A percentile compares a stretch with the other conserved stretches of the same genome.
These are phyloP conservation scores for Escallonia rubra DNA, from an alignment of 129 eudicot genomes.

Conservation along the genomic window DNA sequence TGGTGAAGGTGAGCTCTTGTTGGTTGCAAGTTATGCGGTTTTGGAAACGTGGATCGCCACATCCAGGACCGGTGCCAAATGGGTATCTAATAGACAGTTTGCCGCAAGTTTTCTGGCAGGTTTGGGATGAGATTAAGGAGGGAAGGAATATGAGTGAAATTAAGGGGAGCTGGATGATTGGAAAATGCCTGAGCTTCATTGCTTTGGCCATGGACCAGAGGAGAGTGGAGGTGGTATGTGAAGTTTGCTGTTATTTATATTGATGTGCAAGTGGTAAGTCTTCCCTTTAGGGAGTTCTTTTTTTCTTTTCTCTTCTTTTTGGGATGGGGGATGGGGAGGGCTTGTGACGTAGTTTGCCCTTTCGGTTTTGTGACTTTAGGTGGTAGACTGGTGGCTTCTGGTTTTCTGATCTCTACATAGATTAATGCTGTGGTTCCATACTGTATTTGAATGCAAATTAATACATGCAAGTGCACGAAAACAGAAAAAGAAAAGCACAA, in stretches of 20 bases:
- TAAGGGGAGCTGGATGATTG: conserved; percentile 22
- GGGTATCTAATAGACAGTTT: conserved; percentile 57
- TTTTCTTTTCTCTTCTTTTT: neutral
- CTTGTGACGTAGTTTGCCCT: too few relatives aligned
- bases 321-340: too few relatives aligned
- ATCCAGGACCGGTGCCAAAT: conserved; percentile 76
- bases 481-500: too few relatives aligned
- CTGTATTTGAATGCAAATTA: too few relatives aligned
- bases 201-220: conserved; percentile 8
- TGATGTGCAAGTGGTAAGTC: neutral
- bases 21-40: conserved; percentile 54
- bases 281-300: conserved; percentile 5
- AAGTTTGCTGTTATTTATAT: conserved; percentile 17
- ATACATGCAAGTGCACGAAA: too few relatives aligned
- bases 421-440: too few relatives aligned
- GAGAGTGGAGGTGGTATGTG: conserved; percentile 10
- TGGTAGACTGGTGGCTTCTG: neutral
- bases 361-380: neutral
- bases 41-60: conserved; percentile 89
- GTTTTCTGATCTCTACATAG: neutral
- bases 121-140: conserved; percentile 40
- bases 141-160: conserved; percentile 29
- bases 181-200: conserved; percentile 22
- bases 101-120: conserved; percentile 73
- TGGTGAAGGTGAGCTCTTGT: conserved; percentile 63